Evolutionary conservation across 306 rosid genomes (phyloP).

Genomic region (Vigna mungo): DNA sequence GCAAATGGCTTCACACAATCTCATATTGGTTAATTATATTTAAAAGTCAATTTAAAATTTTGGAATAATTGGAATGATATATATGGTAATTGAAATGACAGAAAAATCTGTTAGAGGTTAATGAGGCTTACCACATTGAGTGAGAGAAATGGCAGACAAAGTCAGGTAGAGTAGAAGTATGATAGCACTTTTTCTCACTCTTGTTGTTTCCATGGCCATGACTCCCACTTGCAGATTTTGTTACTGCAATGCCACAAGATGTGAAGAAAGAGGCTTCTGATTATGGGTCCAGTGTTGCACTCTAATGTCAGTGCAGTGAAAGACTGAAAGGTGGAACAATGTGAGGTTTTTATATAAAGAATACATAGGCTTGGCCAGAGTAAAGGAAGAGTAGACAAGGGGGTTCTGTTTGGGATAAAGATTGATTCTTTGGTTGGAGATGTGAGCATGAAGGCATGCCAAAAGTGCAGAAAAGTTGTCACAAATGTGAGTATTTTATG

Average conservation of each 20-base stretch:
- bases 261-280: conserved; percentile 4
- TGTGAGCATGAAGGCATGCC: conserved; percentile 59
- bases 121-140: conserved; percentile 67
- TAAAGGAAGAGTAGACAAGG: conserved; percentile 48
- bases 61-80: not conserved
- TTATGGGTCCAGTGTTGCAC: conserved; percentile 18
- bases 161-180: conserved; percentile 54
- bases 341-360: conserved; percentile 48
- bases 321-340: conserved; percentile 40
- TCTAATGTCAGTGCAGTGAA: conserved; percentile 45
- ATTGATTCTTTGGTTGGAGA: conserved; percentile 67
- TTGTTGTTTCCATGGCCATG: conserved; percentile 57
- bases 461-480: conserved; percentile 44
- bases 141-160: conserved; percentile 56
- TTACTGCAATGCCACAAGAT: conserved; percentile 31
- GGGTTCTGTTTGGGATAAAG: conserved; percentile 70
- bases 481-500: conserved; percentile 56
- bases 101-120: not conserved
- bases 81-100: not conserved
- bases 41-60: conserved; percentile 1
- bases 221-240: conserved; percentile 29
- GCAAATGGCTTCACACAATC: not conserved
- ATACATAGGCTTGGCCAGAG: conserved; percentile 25
- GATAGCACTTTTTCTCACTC: conserved; percentile 45
- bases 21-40: conserved; percentile 12